phyloP scores from a whole-genome alignment of 345 rosid genomes.

The Pistacia integerrima region DNA sequence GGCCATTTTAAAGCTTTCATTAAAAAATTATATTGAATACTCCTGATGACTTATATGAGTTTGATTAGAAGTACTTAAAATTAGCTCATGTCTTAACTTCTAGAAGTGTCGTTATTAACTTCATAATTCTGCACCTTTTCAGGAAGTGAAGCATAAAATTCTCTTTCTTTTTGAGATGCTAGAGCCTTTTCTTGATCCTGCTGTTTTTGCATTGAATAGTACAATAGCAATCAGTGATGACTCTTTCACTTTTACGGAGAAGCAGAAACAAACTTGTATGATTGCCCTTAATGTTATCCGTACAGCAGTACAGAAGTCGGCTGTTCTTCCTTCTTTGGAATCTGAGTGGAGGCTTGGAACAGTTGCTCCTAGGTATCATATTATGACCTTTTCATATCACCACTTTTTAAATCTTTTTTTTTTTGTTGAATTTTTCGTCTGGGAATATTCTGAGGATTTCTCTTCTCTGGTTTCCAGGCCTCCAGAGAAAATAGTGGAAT shows the following conservation, averaged over 20 bases:
- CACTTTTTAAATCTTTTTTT: not conserved
- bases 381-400: conserved; percentile 15
- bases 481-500: conserved; percentile 1
- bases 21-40: not conserved
- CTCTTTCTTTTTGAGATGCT: conserved; percentile 84
- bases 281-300: conserved; percentile 70
- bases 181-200: conserved; percentile 82
- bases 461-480: not conserved
- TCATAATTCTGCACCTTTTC: conserved; percentile 24
- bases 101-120: not conserved
- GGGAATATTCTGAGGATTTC: conserved; percentile 1
- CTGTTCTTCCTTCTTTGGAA: conserved; percentile 77
- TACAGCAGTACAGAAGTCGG: conserved; percentile 66
- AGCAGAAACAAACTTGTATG: conserved; percentile 57
- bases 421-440: conserved; percentile 3
- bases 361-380: conserved; percentile 73
- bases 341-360: conserved; percentile 82
- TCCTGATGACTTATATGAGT: not conserved
- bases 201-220: conserved; percentile 50
- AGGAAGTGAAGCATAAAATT: conserved; percentile 83
- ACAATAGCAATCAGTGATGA: conserved; percentile 64
- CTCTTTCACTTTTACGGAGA: conserved; percentile 48
- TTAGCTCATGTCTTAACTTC: not conserved
- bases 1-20: not conserved
- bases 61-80: not conserved